Evolutionary conservation across 2,329 filamentous ascomycete species (phyloP).

Genomic region (Alternaria burnsii): DNA sequence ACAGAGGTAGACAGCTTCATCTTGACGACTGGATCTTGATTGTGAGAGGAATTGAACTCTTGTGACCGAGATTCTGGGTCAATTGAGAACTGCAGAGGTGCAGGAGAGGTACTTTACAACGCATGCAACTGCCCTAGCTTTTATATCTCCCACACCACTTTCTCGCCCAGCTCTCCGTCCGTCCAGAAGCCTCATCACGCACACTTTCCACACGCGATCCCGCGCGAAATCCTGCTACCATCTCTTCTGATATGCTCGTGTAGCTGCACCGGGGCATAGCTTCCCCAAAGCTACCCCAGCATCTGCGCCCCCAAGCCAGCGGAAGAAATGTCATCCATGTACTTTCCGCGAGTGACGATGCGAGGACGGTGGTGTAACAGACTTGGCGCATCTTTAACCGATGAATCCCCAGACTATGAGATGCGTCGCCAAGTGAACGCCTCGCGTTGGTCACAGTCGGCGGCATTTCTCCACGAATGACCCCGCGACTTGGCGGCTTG

Average conservation of each 20-base stretch:
- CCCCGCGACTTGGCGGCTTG: constrained; percentile 9
- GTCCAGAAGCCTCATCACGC: background rate
- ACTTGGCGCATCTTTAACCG: constrained; percentile 20
- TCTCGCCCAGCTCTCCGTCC: background rate
- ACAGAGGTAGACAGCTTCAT: constrained; percentile 34
- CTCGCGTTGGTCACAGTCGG: constrained; percentile 8
- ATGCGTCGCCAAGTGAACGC: constrained; percentile 20
- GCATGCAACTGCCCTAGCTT: constrained; percentile 1
- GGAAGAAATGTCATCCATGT: constrained; percentile 10
- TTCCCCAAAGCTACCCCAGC: constrained; percentile 5
- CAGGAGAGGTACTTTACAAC: constrained; percentile 1
- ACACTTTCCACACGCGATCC: background rate
- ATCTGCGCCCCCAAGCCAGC: constrained; percentile 9
- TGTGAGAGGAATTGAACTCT: constrained; percentile 6
- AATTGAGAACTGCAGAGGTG: constrained; percentile 13
- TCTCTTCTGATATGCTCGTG: constrained; percentile 6
- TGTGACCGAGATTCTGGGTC: background rate
- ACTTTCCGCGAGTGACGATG: constrained; percentile 25
- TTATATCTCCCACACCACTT: constrained; percentile 4
- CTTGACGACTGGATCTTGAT: background rate
- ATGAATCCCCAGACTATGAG: constrained; percentile 2
- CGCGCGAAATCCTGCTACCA: background rate
- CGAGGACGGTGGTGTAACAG: constrained; percentile 5
- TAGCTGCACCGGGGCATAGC: constrained; percentile 4
- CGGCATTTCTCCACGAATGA: constrained; percentile 26